A percentile compares a stretch with the other conserved stretches of the same genome.
Evolutionary conservation across 371 early-diverging fungal genomes (phyloP).

Genomic region (Mucor saturninus): DNA sequence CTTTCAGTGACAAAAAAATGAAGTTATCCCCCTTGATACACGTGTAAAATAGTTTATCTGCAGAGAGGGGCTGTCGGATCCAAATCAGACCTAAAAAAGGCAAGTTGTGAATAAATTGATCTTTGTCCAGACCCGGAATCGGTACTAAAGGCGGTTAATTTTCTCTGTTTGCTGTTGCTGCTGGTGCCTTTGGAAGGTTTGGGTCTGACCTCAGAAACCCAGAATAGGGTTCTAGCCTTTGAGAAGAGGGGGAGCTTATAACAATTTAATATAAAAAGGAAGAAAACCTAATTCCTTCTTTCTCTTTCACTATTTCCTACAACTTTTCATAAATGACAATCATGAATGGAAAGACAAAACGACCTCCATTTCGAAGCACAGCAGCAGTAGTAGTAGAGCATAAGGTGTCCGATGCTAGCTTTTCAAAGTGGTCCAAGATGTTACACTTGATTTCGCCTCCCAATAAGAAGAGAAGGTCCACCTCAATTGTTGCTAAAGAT

Average conservation of each 20-base stretch:
- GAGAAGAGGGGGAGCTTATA: not conserved
- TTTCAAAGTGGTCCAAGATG: conserved; percentile 20
- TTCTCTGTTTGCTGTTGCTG: too few relatives aligned
- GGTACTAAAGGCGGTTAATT: not conserved
- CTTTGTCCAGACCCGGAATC: conserved; percentile 18
- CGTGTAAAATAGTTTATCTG: not conserved
- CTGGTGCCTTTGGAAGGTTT: not conserved
- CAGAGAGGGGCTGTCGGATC: not conserved
- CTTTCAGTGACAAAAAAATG: too few relatives aligned
- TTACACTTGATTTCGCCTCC: conserved; percentile 16
- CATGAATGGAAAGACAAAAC: conserved; percentile 13
- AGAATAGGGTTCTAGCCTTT: conserved; percentile 13
- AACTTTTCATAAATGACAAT: not conserved
- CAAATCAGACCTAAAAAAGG: conserved; percentile 10
- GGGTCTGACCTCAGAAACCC: not conserved
- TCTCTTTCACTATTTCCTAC: conserved; percentile 1
- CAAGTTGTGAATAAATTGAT: conserved; percentile 12
- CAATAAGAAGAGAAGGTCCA: conserved; percentile 20
- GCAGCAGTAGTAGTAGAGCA: not conserved
- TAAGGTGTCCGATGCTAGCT: not conserved
- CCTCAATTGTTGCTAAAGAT: not conserved
- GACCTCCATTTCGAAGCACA: conserved; percentile 1
- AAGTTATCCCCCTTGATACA: not conserved
- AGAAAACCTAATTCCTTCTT: not conserved
- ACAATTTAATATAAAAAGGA: not conserved